A percentile compares a stretch with the other conserved stretches of the same genome.
Evolutionary conservation across 2,329 filamentous ascomycete genomes (phyloP).

Genomic region (Xylaria sp.): DNA sequence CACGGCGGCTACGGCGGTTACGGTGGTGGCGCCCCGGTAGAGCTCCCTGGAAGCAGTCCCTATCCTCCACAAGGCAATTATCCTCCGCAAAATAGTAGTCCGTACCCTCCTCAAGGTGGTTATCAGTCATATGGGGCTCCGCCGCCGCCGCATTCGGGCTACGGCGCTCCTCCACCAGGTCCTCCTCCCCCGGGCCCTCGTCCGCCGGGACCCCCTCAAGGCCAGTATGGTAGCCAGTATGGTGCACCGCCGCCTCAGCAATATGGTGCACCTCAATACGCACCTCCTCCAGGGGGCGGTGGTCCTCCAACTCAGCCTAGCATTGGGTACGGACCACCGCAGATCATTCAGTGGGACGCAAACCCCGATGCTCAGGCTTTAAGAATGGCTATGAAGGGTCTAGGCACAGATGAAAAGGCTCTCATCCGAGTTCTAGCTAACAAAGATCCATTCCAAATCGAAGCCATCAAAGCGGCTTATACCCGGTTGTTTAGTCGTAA

Average conservation of each 20-base stretch:
- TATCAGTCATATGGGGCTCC: constrained; percentile 49
- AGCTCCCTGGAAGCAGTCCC: constrained; percentile 48
- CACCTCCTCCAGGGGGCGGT: constrained; percentile 40
- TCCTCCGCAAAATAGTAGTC: constrained; percentile 45
- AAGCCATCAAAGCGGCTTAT: constrained; percentile 75
- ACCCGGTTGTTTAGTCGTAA: constrained; percentile 71
- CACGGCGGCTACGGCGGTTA: constrained; percentile 49
- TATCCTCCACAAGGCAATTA: constrained; percentile 45
- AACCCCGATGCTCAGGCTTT: constrained; percentile 75
- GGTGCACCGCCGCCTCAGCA: constrained; percentile 54
- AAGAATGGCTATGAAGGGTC: constrained; percentile 89
- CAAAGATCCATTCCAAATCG: constrained; percentile 82
- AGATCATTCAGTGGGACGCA: constrained; percentile 76
- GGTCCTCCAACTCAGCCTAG: constrained; percentile 72
- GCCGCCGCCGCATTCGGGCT: constrained; percentile 49
- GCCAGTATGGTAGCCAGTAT: constrained; percentile 54
- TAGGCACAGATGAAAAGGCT: constrained; percentile 86
- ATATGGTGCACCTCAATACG: constrained; percentile 54
- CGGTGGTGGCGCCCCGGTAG: constrained; percentile 20
- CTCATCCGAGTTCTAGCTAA: constrained; percentile 76
- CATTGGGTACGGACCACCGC: constrained; percentile 78
- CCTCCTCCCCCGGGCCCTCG: constrained; percentile 45
- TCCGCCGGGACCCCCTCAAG: constrained; percentile 42
- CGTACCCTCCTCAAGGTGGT: constrained; percentile 43
- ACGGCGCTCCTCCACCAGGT: constrained; percentile 50